Evolutionary conservation across 805 yeast species (phyloP), one percentile per base, ranked within the genome.

Genomic region (Hermanozyma aechmeae): DNA sequence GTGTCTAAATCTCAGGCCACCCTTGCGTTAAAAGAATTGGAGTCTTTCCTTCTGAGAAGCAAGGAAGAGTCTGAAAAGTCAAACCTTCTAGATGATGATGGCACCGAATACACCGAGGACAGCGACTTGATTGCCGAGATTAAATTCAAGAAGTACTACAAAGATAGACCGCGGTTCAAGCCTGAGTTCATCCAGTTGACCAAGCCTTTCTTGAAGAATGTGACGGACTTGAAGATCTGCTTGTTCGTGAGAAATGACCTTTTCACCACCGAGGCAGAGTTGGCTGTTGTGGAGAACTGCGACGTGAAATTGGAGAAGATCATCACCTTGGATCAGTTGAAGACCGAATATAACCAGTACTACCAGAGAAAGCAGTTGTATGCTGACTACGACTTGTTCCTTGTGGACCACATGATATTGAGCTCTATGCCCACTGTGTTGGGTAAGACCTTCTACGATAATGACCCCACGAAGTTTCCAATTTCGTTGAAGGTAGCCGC

Each of bases 301-400:
- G 53, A 53, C 22, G 65, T 57, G 20, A 43, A 58, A 13, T 53
- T 73, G 25, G 33, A 53, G 14, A 68, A 70, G 44, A 76, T 87
- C 31, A 65, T 86, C 19, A 70, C 92, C 5, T 78, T 79, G 31
- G 65, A 73, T 26, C 80, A 85, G 42, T 65, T 92, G 39, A 84
- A 84, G 53, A 82, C 86, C 19, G 80, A 79, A 36, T 89, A 76
- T 67, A 85, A 85, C 59, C 73, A 83, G n/a, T 92, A 62, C 46
- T 96, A 92, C 56, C 78, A 86, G 35, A 77, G 86, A 53, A 76
- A 96, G 52, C 78, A 76, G 38, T 72, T 92, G 35, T 56, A 68
- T 24, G 52, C 65, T 11, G 76, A 73, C 34, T 82, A 72, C 50
- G 94, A 86, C 45, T 40, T 85, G 36, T 83, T 92, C 53, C 50